Conservation (phyloP, 257 asterid genomes). For the Capsicum pubescens region DNA sequence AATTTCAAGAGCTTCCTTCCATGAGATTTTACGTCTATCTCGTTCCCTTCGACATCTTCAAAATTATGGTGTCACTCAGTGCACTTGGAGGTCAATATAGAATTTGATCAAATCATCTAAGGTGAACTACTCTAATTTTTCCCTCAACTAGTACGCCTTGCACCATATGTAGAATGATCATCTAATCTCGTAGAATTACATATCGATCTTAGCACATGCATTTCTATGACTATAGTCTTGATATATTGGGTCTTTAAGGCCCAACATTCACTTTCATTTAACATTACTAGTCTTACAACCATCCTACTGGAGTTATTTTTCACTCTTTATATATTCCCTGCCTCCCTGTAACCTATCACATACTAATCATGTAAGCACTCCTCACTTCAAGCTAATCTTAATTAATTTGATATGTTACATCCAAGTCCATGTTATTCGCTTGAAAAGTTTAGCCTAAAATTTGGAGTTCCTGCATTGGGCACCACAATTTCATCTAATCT, state of each 20-base stretch:
- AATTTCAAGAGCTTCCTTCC: conserved; percentile 6
- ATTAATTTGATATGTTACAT: neutral
- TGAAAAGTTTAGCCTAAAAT: conserved; percentile 3
- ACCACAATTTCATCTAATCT: neutral
- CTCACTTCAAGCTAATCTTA: neutral
- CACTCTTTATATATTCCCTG: neutral
- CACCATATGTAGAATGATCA: conserved; percentile 5
- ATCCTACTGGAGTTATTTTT: neutral
- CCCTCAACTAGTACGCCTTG: neutral
- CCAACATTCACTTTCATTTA: neutral
- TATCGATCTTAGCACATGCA: neutral
- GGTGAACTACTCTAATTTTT: neutral
- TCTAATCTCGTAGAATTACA: neutral
- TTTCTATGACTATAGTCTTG: neutral
- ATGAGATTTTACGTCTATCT: neutral
- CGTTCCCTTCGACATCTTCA: conserved; percentile 9
- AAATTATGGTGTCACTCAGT: conserved; percentile 8
- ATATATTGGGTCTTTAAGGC: conserved; percentile 1
- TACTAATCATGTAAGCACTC: neutral
- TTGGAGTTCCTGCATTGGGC: neutral
- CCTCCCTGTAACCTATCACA: conserved; percentile 4
- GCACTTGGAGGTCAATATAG: conserved; percentile 20
- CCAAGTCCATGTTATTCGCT: neutral
- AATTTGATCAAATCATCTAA: neutral
- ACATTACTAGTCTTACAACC: conserved; percentile 16